phyloP scores from a whole-genome alignment of 192 early-diverging fungal species.

The Paraglomus brasilianum region DNA sequence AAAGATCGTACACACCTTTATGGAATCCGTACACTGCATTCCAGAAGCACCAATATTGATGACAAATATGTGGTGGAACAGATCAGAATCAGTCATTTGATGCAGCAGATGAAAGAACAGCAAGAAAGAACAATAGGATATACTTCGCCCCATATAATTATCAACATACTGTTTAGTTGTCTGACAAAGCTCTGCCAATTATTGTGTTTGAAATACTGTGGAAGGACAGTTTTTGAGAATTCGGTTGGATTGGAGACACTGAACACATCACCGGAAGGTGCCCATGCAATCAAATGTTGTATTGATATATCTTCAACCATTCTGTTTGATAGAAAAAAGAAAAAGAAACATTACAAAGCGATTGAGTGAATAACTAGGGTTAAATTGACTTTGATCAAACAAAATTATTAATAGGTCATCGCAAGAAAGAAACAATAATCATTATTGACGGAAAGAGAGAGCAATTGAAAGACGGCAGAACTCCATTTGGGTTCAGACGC shows the following conservation, averaged over 20 bases:
- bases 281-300: slow-evolving; percentile 71
- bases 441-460: neutral
- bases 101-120: neutral
- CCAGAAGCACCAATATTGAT: no score
- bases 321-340: slow-evolving; percentile 35
- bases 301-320: slow-evolving; percentile 73
- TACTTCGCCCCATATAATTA: neutral
- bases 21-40: slow-evolving; percentile 74
- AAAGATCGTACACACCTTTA: slow-evolving; percentile 52
- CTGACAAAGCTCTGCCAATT: slow-evolving; percentile 91
- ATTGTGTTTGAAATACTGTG: slow-evolving; percentile 89
- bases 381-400: neutral
- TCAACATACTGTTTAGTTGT: slow-evolving; percentile 72
- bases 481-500: neutral
- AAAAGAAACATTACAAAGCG: no score
- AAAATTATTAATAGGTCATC: slow-evolving; percentile 9
- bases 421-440: neutral
- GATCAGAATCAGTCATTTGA: neutral
- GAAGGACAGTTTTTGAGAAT: slow-evolving; percentile 74
- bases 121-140: no score
- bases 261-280: slow-evolving; percentile 80
- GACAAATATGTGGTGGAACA: neutral
- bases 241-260: slow-evolving; percentile 84
- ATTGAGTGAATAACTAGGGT: neutral
- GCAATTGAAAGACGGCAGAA: neutral